phyloP scores from a whole-genome alignment of 805 yeast genomes.

The Hermanozyma aechmeae region DNA sequence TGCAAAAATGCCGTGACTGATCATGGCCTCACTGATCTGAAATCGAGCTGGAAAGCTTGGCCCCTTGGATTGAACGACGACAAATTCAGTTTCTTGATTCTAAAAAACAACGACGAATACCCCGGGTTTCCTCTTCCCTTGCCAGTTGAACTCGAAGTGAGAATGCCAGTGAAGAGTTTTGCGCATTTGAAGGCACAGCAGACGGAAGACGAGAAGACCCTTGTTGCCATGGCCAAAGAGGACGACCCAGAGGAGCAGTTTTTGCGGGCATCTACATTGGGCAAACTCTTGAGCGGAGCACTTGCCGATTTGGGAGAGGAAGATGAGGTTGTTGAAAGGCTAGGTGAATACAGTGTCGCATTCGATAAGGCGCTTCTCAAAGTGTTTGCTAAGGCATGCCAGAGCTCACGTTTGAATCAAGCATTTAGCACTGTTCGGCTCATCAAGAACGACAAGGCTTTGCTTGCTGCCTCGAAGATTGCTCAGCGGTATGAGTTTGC shows the following conservation, averaged over 20 bases:
- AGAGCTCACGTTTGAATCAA: constrained; percentile 51
- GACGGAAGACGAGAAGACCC: constrained; percentile 9
- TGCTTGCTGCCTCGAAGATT: constrained; percentile 76
- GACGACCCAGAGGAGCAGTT: constrained; percentile 54
- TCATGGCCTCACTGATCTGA: constrained; percentile 37
- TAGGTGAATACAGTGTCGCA: constrained; percentile 42
- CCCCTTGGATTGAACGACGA: constrained; percentile 74
- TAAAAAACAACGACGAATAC: constrained; percentile 53
- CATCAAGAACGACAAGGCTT: constrained; percentile 67
- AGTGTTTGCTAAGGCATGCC: constrained; percentile 66
- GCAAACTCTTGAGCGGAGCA: constrained; percentile 54
- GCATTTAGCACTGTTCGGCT: constrained; percentile 64
- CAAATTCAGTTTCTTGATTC: constrained; percentile 61
- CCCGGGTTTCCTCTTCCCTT: constrained; percentile 82
- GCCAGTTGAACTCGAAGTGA: constrained; percentile 68
- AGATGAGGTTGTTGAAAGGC: constrained; percentile 38
- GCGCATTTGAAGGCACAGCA: constrained; percentile 16
- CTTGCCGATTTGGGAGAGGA: constrained; percentile 18
- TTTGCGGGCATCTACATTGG: constrained; percentile 50
- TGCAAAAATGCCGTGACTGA: constrained; percentile 34
- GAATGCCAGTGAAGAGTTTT: constrained; percentile 45
- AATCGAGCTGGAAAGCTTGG: constrained; percentile 65
- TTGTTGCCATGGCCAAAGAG: constrained; percentile 10
- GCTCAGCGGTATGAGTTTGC: constrained; percentile 52
- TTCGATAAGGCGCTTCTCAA: constrained; percentile 75